These are phyloP conservation scores for Aphanomyces stellatus DNA, from an alignment of 352 stramenopile genomes.

Conservation along the genomic window DNA sequence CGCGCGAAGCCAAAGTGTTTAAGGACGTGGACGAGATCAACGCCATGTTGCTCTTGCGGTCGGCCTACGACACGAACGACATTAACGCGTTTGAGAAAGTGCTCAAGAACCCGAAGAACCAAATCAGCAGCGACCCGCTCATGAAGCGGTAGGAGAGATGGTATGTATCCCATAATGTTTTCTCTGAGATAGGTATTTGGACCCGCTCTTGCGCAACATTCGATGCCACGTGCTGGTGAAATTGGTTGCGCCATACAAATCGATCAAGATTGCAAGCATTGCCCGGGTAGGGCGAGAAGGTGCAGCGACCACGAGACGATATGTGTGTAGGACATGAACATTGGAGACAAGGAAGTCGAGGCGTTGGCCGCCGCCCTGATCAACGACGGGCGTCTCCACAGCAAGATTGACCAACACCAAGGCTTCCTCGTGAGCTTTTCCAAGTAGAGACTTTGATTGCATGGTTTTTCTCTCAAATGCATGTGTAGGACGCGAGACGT, in stretches of 20 bases:
- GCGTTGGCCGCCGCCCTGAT: conserved; percentile 87
- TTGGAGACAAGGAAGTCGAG: conserved; percentile 80
- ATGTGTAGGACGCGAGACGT: conserved; percentile 30
- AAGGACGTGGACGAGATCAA: conserved; percentile 73
- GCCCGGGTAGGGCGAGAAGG: conserved; percentile 38
- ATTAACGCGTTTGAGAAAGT: conserved; percentile 91
- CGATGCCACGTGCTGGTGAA: conserved; percentile 88
- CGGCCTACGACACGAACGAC: conserved; percentile 81
- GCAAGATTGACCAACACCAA: conserved; percentile 84
- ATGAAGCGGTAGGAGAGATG: conserved; percentile 60
- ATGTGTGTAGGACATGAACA: conserved; percentile 83
- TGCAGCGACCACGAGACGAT: too few relatives aligned
- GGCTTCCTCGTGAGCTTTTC: conserved; percentile 48
- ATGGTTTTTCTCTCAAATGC: too few relatives aligned
- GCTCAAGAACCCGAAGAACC: conserved; percentile 85
- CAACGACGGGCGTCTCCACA: conserved; percentile 82
- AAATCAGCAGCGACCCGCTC: conserved; percentile 90
- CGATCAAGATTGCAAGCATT: conserved; percentile 84
- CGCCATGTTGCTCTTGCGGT: conserved; percentile 60
- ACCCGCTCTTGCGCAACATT: conserved; percentile 90
- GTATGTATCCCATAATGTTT: not conserved
- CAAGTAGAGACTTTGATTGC: conserved; percentile 26
- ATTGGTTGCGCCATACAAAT: conserved; percentile 85
- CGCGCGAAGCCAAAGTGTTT: conserved; percentile 88
- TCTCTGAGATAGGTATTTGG: conserved; percentile 43